Evolutionary conservation across 768 basidiomycete species (phyloP), one percentile per base, ranked within the genome.

Genomic region (Hortiboletus campestris): DNA sequence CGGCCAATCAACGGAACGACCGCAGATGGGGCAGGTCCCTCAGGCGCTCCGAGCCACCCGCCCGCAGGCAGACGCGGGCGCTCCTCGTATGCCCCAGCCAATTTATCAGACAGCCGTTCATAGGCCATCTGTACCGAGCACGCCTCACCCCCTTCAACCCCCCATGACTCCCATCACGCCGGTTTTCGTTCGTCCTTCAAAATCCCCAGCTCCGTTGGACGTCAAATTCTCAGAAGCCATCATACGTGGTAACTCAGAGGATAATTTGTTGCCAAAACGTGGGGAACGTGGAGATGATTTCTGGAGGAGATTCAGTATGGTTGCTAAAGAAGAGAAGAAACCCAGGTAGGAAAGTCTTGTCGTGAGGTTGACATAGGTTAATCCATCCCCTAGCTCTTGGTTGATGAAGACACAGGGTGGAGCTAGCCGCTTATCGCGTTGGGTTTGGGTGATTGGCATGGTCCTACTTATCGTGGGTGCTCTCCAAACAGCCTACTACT

Each of bases 301-400:
- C 72, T 93, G 91, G 91, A 78, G 88, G 56, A 78, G 91, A 38
- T 93, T 92, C 72, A 89, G 86, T 57, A 90, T 91, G 77, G 84
- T 92, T 58, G 89, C 84, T 10, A 88, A 83, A 65, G 84, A 85
- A 55, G 84, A 88, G 61, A 75, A 77, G 65, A 83, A 83, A 62
- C 77, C 79, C 70, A 75, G 73, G 79, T 77, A 49, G 19, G 61
- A 59, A 40, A 45, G 28, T 16, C 36, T 20, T 49, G 36, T 53
- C 16, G 17, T 14, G 20, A 36, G 12, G 14, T 46, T 32, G n/a
- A 50, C 22, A 20, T 59, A 17, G 19, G 10, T 54, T 22, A 42
- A 46, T 50, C 6, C 35, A 32, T 36, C 19, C 31, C 19, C 49
- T 54, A 88, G 86, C 58, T 72, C 78, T 8, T 92, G 91, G 90